Evolutionary conservation across 1,139 yeast species (phyloP).

Genomic region (Hansenula sp.): DNA sequence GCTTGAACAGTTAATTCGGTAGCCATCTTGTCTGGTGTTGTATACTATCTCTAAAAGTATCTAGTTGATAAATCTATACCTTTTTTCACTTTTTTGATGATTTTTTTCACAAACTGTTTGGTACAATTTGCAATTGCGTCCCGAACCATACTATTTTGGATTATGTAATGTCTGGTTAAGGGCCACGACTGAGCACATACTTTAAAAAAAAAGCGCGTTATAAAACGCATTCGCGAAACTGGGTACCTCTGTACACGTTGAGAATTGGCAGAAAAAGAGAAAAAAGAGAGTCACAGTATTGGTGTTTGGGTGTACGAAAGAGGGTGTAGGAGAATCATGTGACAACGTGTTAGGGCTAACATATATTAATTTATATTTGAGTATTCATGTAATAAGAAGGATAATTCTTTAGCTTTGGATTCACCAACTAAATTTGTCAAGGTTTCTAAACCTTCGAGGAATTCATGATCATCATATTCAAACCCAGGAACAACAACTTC

Average conservation of each 20-base stretch:
- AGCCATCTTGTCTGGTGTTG: constrained; percentile 63
- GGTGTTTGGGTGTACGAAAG: background rate
- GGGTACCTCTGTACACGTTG: too few relatives aligned
- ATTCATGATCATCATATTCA: constrained; percentile 44
- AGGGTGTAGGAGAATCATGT: constrained; percentile 1
- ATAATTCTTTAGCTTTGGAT: constrained; percentile 27
- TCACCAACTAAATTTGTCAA: constrained; percentile 32
- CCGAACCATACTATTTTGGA: too few relatives aligned
- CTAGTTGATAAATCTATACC: too few relatives aligned
- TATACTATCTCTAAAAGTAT: background rate
- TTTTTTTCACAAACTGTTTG: constrained; percentile 8
- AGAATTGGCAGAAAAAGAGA: too few relatives aligned
- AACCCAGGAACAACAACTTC: constrained; percentile 54
- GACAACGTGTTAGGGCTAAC: constrained; percentile 4
- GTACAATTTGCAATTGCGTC: too few relatives aligned
- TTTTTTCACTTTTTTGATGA: constrained; percentile 4
- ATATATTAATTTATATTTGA: too few relatives aligned
- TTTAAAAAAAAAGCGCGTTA: too few relatives aligned
- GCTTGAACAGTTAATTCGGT: constrained; percentile 99
- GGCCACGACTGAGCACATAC: too few relatives aligned
- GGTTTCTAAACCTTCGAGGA: constrained; percentile 29
- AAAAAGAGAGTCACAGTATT: too few relatives aligned
- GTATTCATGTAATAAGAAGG: constrained; percentile 20
- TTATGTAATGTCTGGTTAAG: too few relatives aligned
- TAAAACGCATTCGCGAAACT: too few relatives aligned